These are phyloP conservation scores for Posidonia australis DNA, from an alignment of 106 monocot species.

Conservation along the genomic window DNA sequence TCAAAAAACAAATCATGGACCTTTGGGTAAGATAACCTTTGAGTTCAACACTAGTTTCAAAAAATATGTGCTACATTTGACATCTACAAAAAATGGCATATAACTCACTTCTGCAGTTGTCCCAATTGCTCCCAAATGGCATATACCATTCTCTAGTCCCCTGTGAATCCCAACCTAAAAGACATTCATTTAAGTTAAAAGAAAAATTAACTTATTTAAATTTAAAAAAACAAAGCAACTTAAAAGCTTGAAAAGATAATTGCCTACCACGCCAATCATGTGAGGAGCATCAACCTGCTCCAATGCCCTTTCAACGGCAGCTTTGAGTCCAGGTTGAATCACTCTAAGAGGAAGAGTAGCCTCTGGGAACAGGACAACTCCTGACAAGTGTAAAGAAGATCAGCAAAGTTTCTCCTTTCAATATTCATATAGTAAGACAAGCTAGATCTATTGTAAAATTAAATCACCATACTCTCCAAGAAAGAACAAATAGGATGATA, in stretches of 20 bases:
- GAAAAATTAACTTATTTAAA: background rate
- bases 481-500: no score
- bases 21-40: no score
- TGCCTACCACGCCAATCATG: slow-evolving; percentile 78
- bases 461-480: no score
- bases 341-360: slow-evolving; percentile 75
- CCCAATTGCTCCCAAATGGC: slow-evolving; percentile 22
- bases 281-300: slow-evolving; percentile 50
- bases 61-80: background rate
- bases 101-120: slow-evolving; percentile 36
- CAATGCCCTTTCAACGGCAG: slow-evolving; percentile 65
- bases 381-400: slow-evolving; percentile 23
- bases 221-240: background rate
- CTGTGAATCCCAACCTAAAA: slow-evolving; percentile 44
- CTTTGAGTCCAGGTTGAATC: slow-evolving; percentile 45
- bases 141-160: slow-evolving; percentile 18
- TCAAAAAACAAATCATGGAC: no score
- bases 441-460: no score
- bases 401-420: no score
- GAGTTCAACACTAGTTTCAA: background rate
- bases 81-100: background rate
- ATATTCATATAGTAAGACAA: no score
- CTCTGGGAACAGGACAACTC: slow-evolving; percentile 85
- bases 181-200: background rate
- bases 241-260: background rate